Base-by-base conservation (phyloP, 331 rosid genomes). In the Quercus tomentella region DNA sequence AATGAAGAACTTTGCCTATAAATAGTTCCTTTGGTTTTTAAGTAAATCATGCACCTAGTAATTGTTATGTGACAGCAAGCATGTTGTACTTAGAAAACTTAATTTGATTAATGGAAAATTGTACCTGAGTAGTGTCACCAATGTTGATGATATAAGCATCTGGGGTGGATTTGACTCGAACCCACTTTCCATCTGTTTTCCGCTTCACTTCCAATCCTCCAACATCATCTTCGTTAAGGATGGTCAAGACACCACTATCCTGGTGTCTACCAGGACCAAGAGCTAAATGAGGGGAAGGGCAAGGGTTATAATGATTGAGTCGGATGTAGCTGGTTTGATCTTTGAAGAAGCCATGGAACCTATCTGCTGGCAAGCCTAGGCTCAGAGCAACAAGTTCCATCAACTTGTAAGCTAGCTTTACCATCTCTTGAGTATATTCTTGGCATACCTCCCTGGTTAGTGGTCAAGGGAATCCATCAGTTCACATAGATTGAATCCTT, bases 261-360 rank as follows among this genome's bases (percentile, higher is more conserved):
- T 86, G 89, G 79, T 93, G 97, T 7, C 73, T 92, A 10, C 94
- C 97, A 21, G 88, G 86, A 2, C 97, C 97, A 6, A 91, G 93
- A 25, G 92, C 89, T 14, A 93, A 71, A 20, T 82, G 76, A 57
- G 94, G 91, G 68, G 4, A 66, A 3, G 97, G 91, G 57, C 98
- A 93, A 16, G 90, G 77, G 0, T 97, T 94, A 74, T 92, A 94
- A 78, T 86, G 91, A n/a, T 86, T 92, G 33, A 92, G 80, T 52
- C 92, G 58, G 4, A 84, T 21, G 41, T 68, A 79, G 68, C 90
- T 90, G 5, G 87, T 89, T 60, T 88, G 93, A 30, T 86, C 84
- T 71, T 86, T 35, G 41, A 35, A 35, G 41, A 35, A 35, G 41
- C 41, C 41, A 35, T 35, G 41, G 41, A 35, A 35, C 41, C 9